These are phyloP conservation scores for Scheffersomyces amazonensis DNA, from an alignment of 805 yeast genomes.

Conservation along the genomic window DNA sequence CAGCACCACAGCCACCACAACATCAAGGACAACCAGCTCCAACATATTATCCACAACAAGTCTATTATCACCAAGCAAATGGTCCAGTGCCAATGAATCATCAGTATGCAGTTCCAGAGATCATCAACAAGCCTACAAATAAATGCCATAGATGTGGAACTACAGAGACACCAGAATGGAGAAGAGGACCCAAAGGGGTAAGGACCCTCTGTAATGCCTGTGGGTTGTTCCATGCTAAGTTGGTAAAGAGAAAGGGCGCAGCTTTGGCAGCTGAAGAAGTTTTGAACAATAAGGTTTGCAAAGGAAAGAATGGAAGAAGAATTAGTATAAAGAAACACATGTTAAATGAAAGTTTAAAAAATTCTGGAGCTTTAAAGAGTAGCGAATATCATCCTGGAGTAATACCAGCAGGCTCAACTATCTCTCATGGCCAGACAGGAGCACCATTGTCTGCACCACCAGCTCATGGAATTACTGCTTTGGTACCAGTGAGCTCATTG, in stretches of 20 bases:
- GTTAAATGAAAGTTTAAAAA: slow-evolving; percentile 8
- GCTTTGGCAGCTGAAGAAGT: slow-evolving; percentile 48
- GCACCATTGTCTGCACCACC: not conserved
- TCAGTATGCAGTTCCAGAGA: slow-evolving; percentile 26
- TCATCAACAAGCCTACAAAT: slow-evolving; percentile 29
- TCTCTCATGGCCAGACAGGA: no score
- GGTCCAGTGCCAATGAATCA: slow-evolving; percentile 2
- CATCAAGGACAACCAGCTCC: slow-evolving; percentile 1
- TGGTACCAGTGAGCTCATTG: not conserved
- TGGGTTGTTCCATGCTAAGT: slow-evolving; percentile 41
- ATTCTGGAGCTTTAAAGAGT: not conserved
- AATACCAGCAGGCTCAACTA: not conserved
- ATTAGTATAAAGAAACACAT: slow-evolving; percentile 30
- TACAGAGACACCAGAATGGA: slow-evolving; percentile 45
- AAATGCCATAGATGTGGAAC: slow-evolving; percentile 46
- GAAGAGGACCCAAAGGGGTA: slow-evolving; percentile 44
- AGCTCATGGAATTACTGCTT: not conserved
- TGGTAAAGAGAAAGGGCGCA: slow-evolving; percentile 55
- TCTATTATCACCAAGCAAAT: slow-evolving; percentile 1
- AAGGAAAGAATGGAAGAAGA: slow-evolving; percentile 43
- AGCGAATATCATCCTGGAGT: not conserved
- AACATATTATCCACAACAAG: slow-evolving; percentile 2
- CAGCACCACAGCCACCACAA: slow-evolving; percentile 4
- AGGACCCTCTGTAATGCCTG: slow-evolving; percentile 44
- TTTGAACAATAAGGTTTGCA: slow-evolving; percentile 39